phyloP scores from a whole-genome alignment of 768 basidiomycete species.

The Grammothele lineata region DNA sequence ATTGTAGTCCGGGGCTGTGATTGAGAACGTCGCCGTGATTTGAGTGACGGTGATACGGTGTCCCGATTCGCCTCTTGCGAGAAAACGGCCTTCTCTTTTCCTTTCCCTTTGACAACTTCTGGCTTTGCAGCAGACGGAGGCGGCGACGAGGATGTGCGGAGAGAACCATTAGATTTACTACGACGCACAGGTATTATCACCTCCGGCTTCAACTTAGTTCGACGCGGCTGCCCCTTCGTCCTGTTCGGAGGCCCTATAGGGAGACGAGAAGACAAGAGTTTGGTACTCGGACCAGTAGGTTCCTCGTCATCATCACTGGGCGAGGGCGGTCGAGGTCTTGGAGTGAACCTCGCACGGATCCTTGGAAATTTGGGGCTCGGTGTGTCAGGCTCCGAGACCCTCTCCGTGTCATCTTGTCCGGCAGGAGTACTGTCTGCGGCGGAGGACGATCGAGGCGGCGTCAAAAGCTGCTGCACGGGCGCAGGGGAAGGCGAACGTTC shows the following conservation, averaged over 20 bases:
- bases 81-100: neutral
- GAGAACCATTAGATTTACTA: no score
- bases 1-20: neutral
- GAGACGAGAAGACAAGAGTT: no score
- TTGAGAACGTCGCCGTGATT: neutral
- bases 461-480: constrained; percentile 7
- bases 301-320: neutral
- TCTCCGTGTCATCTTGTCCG: neutral
- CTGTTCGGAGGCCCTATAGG: neutral
- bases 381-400: neutral
- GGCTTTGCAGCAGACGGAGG: neutral
- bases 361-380: constrained; percentile 11
- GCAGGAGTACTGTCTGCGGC: neutral
- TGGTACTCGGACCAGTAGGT: neutral
- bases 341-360: constrained; percentile 10
- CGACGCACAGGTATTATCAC: constrained; percentile 10
- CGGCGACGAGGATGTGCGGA: no score
- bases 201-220: constrained; percentile 2
- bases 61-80: no score
- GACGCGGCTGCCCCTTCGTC: neutral
- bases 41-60: no score
- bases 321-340: constrained; percentile 8
- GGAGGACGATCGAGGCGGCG: constrained; percentile 17
- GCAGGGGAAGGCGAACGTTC: neutral
- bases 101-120: neutral